A percentile compares a stretch with the other conserved stretches of the same genome.
Evolutionary conservation across 2,329 filamentous ascomycete species (phyloP).

Genomic region (Colletotrichum lindemuthianum): DNA sequence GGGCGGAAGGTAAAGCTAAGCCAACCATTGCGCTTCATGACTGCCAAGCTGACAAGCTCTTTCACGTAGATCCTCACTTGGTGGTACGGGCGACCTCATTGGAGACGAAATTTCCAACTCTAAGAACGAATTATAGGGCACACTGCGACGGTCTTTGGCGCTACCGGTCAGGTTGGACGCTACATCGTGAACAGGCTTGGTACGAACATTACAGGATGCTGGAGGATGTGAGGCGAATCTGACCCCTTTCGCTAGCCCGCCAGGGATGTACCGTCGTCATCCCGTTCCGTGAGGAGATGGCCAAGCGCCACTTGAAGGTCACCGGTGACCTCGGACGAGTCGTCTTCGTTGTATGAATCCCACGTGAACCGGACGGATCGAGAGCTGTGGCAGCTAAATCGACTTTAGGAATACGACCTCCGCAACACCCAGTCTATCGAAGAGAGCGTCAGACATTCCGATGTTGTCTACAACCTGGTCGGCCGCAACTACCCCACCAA

Average conservation of each 20-base stretch:
- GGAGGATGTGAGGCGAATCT: neutral
- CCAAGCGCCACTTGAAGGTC: constrained; percentile 95
- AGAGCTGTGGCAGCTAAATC: constrained; percentile 2
- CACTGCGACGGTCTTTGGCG: constrained; percentile 97
- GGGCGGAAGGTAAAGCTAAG: constrained; percentile 80
- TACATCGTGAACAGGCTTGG: constrained; percentile 98
- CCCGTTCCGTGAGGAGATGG: constrained; percentile 96
- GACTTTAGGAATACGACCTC: constrained; percentile 85
- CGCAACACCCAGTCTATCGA: constrained; percentile 96
- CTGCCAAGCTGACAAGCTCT: constrained; percentile 6
- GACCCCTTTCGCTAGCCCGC: constrained; percentile 67
- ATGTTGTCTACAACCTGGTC: constrained; percentile 96
- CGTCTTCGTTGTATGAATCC: constrained; percentile 75
- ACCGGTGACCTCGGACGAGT: constrained; percentile 93
- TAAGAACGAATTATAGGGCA: constrained; percentile 69
- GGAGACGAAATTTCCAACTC: constrained; percentile 19
- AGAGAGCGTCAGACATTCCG: constrained; percentile 94
- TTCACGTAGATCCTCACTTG: constrained; percentile 76
- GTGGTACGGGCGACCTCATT: constrained; percentile 67
- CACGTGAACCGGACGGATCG: neutral
- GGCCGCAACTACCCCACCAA: constrained; percentile 97
- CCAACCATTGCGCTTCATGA: constrained; percentile 7
- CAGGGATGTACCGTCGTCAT: constrained; percentile 94
- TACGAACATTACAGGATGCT: constrained; percentile 45
- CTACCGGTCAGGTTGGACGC: constrained; percentile 92